Evolutionary conservation across 2,329 filamentous ascomycete genomes (phyloP).

Genomic region (Xylariaceae sp.): DNA sequence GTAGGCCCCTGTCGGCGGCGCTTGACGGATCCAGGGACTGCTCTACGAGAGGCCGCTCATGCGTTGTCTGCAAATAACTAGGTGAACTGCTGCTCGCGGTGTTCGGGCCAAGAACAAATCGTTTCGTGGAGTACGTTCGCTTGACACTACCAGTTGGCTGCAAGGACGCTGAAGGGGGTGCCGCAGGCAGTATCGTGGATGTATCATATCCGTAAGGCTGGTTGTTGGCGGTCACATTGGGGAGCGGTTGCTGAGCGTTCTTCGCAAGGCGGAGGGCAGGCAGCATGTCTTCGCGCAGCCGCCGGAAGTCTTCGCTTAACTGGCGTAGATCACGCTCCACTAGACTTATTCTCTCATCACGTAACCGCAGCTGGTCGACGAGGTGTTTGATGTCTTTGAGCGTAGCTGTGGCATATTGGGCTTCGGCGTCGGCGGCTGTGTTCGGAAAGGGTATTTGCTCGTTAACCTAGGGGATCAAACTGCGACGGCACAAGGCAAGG

Average conservation of each 20-base stretch:
- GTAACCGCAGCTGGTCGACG: conserved; percentile 80
- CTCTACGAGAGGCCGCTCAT: conserved; percentile 60
- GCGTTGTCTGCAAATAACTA: conserved; percentile 63
- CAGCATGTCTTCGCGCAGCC: conserved; percentile 83
- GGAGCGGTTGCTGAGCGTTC: conserved; percentile 83
- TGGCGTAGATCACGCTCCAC: conserved; percentile 79
- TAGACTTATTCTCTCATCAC: conserved; percentile 82
- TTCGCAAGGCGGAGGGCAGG: conserved; percentile 87
- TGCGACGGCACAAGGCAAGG: not conserved
- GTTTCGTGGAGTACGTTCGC: conserved; percentile 70
- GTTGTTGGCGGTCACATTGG: conserved; percentile 41
- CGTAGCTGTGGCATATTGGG: conserved; percentile 78
- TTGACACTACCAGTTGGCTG: conserved; percentile 55
- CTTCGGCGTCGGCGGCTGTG: conserved; percentile 80
- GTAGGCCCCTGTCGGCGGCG: conserved; percentile 60
- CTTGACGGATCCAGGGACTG: conserved; percentile 63
- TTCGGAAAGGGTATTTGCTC: conserved; percentile 8
- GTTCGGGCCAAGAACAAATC: conserved; percentile 63
- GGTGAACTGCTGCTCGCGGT: conserved; percentile 69
- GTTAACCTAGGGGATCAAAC: conserved; percentile 7
- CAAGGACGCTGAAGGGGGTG: conserved; percentile 49
- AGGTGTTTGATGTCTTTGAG: conserved; percentile 89
- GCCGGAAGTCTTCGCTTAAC: conserved; percentile 81
- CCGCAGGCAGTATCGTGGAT: conserved; percentile 50
- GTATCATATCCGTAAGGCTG: conserved; percentile 48